Conservation (phyloP, 108 stramenopile species). For the Skeletonema menzelii region DNA sequence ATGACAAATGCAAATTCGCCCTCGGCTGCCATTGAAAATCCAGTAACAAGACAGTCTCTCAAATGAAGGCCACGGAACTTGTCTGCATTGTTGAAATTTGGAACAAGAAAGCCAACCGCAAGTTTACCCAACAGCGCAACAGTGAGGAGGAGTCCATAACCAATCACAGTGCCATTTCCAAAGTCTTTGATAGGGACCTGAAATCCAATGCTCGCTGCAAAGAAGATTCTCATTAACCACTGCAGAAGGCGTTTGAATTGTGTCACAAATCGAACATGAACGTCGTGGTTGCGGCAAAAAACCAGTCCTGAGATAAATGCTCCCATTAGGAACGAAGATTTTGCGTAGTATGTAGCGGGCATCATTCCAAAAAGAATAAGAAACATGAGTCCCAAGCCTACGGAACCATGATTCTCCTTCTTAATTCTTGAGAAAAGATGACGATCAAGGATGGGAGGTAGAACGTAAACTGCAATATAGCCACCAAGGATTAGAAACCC, state of each 20-base stretch:
- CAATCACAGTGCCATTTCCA: slow-evolving; percentile 58
- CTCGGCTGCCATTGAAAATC: slow-evolving; percentile 79
- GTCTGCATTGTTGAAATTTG: slow-evolving; percentile 66
- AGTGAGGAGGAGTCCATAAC: slow-evolving; percentile 66
- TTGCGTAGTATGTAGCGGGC: slow-evolving; percentile 63
- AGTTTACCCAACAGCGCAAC: slow-evolving; percentile 71
- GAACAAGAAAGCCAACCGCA: slow-evolving; percentile 78
- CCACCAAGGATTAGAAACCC: slow-evolving; percentile 72
- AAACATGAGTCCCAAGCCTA: slow-evolving; percentile 59
- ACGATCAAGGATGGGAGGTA: slow-evolving; percentile 54
- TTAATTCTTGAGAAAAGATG: slow-evolving; percentile 39
- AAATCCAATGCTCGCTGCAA: slow-evolving; percentile 80
- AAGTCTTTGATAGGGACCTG: slow-evolving; percentile 77
- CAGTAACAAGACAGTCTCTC: slow-evolving; percentile 66
- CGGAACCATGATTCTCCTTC: slow-evolving; percentile 41
- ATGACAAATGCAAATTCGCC: slow-evolving; percentile 86
- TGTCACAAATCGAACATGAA: slow-evolving; percentile 60
- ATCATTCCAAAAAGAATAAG: slow-evolving; percentile 49
- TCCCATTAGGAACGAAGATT: slow-evolving; percentile 60
- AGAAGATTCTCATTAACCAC: slow-evolving; percentile 90
- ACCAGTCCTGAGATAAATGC: slow-evolving; percentile 69
- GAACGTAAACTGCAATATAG: slow-evolving; percentile 57
- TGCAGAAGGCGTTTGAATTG: slow-evolving; percentile 83
- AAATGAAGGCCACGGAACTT: slow-evolving; percentile 58
- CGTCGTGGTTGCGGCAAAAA: slow-evolving; percentile 67